Evolutionary conservation across 2,329 filamentous ascomycete genomes (phyloP).

Genomic region (Chrysosporium keratinophilum): DNA sequence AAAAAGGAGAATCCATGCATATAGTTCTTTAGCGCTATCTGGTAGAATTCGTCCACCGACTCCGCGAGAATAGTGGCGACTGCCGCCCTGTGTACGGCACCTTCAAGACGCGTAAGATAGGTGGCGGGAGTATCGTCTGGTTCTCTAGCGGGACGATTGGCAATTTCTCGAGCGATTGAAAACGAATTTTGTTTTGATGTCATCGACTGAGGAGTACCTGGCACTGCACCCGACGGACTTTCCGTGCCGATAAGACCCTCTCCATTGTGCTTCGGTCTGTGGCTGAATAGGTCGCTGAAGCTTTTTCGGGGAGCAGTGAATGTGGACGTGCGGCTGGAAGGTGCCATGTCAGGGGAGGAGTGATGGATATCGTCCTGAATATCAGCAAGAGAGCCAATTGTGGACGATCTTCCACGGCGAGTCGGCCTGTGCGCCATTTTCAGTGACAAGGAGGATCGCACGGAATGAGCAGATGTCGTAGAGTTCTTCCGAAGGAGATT

Average conservation of each 20-base stretch:
- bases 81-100: slow-evolving; percentile 64
- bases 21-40: slow-evolving; percentile 78
- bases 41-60: slow-evolving; percentile 71
- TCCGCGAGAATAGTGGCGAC: slow-evolving; percentile 82
- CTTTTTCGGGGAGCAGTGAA: slow-evolving; percentile 82
- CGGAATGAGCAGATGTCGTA: slow-evolving; percentile 56
- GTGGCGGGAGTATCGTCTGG: slow-evolving; percentile 85
- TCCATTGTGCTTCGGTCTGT: slow-evolving; percentile 69
- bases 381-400: slow-evolving; percentile 70
- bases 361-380: slow-evolving; percentile 61
- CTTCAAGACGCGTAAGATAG: slow-evolving; percentile 76
- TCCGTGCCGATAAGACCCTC: slow-evolving; percentile 54
- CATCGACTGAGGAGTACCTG: slow-evolving; percentile 46
- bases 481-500: slow-evolving; percentile 51
- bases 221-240: slow-evolving; percentile 40
- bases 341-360: slow-evolving; percentile 50
- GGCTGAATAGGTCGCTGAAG: slow-evolving; percentile 76
- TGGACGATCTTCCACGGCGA: slow-evolving; percentile 71
- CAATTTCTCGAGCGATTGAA: slow-evolving; percentile 59
- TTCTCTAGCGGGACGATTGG: slow-evolving; percentile 56
- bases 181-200: slow-evolving; percentile 80
- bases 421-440: slow-evolving; percentile 47
- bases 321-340: slow-evolving; percentile 59
- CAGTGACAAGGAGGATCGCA: slow-evolving; percentile 47
- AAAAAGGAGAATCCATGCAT: slow-evolving; percentile 95